A percentile compares a stretch with the other conserved stretches of the same genome.
Evolutionary conservation across 345 rosid species (phyloP).

Genomic region (Arabidopsis arenosa): DNA sequence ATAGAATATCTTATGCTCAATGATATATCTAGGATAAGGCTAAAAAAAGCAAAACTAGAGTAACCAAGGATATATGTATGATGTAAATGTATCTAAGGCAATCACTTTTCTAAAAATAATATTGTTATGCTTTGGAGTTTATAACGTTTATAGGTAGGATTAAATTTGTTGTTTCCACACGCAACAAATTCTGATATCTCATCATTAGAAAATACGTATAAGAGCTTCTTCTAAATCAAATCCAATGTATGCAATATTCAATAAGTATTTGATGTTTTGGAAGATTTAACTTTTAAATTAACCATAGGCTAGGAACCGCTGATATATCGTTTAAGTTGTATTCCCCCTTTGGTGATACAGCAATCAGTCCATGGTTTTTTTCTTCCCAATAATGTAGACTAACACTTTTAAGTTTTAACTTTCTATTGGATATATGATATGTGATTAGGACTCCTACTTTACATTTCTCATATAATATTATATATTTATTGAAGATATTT

Average conservation of each 20-base stretch:
- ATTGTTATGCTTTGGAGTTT: background rate
- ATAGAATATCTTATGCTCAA: conserved; percentile 13
- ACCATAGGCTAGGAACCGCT: background rate
- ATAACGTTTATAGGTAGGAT: background rate
- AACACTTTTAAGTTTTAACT: background rate
- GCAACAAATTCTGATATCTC: background rate
- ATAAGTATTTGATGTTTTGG: background rate
- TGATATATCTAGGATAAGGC: conserved; percentile 15
- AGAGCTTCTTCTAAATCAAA: background rate
- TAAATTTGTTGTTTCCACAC: background rate
- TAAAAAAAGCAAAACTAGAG: background rate
- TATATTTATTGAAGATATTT: background rate
- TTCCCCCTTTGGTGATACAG: background rate
- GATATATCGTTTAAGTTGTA: background rate
- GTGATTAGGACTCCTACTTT: conserved; percentile 14
- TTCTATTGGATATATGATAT: background rate
- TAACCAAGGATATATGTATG: conserved; percentile 9
- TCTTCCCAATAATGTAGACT: background rate
- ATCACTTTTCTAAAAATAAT: conserved; percentile 6
- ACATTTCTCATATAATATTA: background rate
- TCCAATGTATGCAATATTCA: background rate
- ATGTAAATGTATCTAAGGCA: no score
- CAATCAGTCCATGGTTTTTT: background rate
- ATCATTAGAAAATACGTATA: background rate
- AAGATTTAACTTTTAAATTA: background rate